A percentile compares a stretch with the other conserved stretches of the same genome.
phyloP scores from a whole-genome alignment of 192 early-diverging fungal species.

The Radiomyces spectabilis region DNA sequence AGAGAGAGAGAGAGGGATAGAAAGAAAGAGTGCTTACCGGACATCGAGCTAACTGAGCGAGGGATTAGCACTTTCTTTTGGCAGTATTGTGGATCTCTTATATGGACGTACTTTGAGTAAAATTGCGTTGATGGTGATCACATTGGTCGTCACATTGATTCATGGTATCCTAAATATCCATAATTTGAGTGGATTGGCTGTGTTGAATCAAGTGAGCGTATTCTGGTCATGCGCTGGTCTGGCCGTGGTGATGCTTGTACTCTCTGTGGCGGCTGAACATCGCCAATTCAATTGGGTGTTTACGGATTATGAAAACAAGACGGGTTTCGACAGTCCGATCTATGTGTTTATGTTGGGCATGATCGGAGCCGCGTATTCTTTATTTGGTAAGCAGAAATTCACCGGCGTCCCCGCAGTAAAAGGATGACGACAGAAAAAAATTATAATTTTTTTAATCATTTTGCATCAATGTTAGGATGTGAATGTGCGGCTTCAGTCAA shows the following conservation, averaged over 20 bases:
- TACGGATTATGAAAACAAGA: conserved; percentile 26
- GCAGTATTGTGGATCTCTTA: conserved; percentile 12
- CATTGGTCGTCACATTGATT: conserved; percentile 5
- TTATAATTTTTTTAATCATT: background rate
- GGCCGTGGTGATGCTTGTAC: conserved; percentile 3
- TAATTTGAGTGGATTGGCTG: conserved; percentile 4
- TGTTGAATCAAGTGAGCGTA: conserved; percentile 20
- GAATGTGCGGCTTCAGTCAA: conserved; percentile 24
- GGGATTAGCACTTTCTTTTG: conserved; percentile 14
- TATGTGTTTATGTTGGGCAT: conserved; percentile 23
- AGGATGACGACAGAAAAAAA: background rate
- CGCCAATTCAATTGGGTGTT: conserved; percentile 14
- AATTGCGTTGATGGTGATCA: conserved; percentile 7
- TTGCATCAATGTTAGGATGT: conserved; percentile 11
- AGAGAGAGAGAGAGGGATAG: background rate
- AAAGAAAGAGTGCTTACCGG: background rate
- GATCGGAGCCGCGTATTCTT: conserved; percentile 23
- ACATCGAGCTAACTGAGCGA: background rate
- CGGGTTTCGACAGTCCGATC: conserved; percentile 13
- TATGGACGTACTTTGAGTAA: conserved; percentile 1
- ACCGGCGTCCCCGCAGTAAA: background rate
- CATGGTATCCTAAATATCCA: conserved; percentile 17
- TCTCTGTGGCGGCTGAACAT: conserved; percentile 4
- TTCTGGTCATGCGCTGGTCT: conserved; percentile 28
- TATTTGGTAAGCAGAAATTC: conserved; percentile 12